Conservation (phyloP, 2,329 filamentous ascomycete genomes). For the Trichoderma sp. region DNA sequence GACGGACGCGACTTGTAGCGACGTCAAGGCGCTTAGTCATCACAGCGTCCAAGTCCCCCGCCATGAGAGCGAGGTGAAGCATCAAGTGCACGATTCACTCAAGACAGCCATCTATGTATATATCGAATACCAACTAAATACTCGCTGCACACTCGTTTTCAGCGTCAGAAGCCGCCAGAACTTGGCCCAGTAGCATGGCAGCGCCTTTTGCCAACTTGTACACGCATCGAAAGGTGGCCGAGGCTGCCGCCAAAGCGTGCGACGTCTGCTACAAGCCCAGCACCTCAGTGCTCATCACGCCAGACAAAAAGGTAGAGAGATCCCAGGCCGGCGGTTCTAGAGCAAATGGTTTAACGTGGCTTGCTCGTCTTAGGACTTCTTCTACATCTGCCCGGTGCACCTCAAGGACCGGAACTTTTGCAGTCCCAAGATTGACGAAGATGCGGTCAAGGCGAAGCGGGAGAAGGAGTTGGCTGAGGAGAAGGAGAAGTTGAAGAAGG, state of each 20-base stretch:
- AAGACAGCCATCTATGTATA: background rate
- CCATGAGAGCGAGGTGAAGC: background rate
- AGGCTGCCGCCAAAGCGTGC: conserved; percentile 80
- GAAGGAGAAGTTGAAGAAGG: conserved; percentile 68
- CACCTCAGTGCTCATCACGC: conserved; percentile 83
- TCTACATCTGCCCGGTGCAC: conserved; percentile 85
- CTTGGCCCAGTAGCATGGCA: conserved; percentile 27
- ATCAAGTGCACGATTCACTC: background rate
- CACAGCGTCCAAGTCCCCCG: conserved; percentile 2
- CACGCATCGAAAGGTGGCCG: conserved; percentile 83
- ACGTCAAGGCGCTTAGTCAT: conserved; percentile 27
- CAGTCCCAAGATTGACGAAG: conserved; percentile 71
- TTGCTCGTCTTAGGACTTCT: conserved; percentile 67
- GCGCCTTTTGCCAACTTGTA: conserved; percentile 73
- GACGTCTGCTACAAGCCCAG: conserved; percentile 91
- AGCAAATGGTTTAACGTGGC: conserved; percentile 15
- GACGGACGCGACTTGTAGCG: conserved; percentile 24
- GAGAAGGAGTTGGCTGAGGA: conserved; percentile 68
- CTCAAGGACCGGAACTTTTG: conserved; percentile 84
- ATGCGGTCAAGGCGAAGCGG: conserved; percentile 62
- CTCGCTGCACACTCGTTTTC: background rate
- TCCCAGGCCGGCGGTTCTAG: background rate
- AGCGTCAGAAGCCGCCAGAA: background rate
- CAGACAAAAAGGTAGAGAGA: conserved; percentile 72
- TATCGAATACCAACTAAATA: background rate